Base-by-base conservation (phyloP, 495 filamentous ascomycete species). In the Bombardia bombarda region DNA sequence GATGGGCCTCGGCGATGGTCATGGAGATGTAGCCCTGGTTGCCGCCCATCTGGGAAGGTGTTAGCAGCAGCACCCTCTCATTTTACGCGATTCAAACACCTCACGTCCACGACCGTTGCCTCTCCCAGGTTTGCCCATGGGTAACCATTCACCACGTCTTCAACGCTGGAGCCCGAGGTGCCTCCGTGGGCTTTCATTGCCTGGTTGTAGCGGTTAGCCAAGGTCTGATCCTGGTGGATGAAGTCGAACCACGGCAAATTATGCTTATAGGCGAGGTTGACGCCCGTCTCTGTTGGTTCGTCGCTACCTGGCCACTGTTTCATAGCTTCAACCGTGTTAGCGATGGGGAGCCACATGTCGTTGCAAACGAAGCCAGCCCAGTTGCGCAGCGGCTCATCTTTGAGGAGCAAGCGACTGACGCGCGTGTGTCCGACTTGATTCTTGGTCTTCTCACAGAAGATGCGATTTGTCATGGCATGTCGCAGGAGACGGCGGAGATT, bases 381-480 rank as follows among this genome's bases (percentile, higher is more conserved):
- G 43, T 60, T 53, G 9, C 49, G 38, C 38, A 67, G 42, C 14
- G 53, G 43, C 17, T 17, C 56, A 38, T 60, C 56, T 42, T 65
- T 54, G 4, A 61, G 56, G 9, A 65, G 45, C 19, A 65, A 54
- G 30, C 56, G 58, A 14, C 56, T 60, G 14, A 50, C 51, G n/a
- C 58, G 58, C 28, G 56, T 61, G 42, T 65, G 61, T 14, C 53
- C 59, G 7, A 65, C 61, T 40, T 52, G 52, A 37, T 56, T 53
- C 37, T 55, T 61, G 4, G 31, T 40, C 2, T 66, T 65, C 47
- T 77, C 74, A 23, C 50, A 50, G 57, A 77, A 78, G 42, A 77
- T 62, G 34, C 64, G 62, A 42, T 68, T 62, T 22, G 60, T 69
- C 51, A 76, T 74, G 16, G 70, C 70, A 44, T 71, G 65, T 13